A percentile compares a stretch with the other conserved stretches of the same genome.
Conservation (phyloP, 441 rosid species). For the Metrosideros polymorpha region DNA sequence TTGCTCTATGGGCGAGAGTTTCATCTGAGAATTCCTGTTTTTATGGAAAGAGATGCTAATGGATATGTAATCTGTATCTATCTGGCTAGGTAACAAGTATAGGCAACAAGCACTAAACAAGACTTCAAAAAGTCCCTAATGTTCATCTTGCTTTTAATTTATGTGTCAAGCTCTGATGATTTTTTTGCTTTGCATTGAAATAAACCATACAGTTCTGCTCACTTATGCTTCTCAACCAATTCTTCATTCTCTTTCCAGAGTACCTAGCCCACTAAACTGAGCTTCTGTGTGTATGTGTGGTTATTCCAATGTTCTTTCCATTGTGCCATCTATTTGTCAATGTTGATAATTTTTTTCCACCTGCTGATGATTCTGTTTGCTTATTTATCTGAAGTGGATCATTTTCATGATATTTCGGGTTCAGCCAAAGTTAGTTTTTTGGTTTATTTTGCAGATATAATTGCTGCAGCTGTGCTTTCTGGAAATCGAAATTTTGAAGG, state of each 20-base stretch:
- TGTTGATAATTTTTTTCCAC: neutral
- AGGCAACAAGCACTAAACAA: neutral
- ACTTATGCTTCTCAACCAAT: neutral
- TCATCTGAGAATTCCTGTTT: neutral
- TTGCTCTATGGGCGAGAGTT: neutral
- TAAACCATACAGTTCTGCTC: neutral
- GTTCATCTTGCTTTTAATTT: neutral
- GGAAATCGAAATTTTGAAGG: conserved; percentile 69
- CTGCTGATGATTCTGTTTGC: neutral
- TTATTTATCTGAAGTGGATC: neutral
- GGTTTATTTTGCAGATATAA: conserved; percentile 28
- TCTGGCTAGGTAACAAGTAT: neutral
- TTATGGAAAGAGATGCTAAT: neutral
- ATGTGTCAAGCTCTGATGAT: neutral
- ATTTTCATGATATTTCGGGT: neutral
- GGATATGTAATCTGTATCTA: neutral
- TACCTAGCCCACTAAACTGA: neutral
- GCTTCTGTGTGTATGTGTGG: neutral
- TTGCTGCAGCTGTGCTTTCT: conserved; percentile 59
- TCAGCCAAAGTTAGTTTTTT: neutral
- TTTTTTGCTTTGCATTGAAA: neutral
- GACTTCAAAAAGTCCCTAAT: neutral
- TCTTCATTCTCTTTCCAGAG: neutral
- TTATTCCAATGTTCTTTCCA: neutral
- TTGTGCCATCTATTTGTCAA: neutral